Conservation (phyloP, 2,329 filamentous ascomycete genomes). For the Didymella pinodella region DNA sequence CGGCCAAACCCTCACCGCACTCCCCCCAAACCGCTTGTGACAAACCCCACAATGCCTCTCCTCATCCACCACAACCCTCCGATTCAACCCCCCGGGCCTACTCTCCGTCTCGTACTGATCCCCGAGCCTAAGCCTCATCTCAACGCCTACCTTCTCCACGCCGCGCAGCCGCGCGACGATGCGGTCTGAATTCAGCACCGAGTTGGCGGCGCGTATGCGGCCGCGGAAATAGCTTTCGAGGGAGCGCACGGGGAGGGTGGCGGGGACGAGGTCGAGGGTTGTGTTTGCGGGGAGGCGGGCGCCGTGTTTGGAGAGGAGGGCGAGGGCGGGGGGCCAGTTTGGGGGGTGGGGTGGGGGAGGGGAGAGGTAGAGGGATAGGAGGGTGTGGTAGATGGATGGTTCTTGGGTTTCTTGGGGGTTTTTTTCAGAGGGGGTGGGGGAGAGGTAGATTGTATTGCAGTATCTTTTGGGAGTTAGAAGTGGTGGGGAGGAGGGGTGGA, state of each 20-base stretch:
- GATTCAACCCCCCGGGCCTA: conserved; percentile 61
- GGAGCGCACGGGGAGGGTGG: conserved; percentile 76
- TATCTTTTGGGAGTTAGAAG: conserved; percentile 53
- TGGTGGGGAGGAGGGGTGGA: too few relatives aligned
- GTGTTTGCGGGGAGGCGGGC: conserved; percentile 87
- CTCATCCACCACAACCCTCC: conserved; percentile 82
- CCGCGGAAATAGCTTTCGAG: conserved; percentile 92
- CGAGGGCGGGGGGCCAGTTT: conserved; percentile 80
- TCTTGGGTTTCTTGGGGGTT: conserved; percentile 58
- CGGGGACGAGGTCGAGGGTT: conserved; percentile 85
- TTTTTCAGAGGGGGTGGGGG: conserved; percentile 33
- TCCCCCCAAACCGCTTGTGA: conserved; percentile 89
- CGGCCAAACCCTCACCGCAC: conserved; percentile 87
- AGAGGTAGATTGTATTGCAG: conserved; percentile 84
- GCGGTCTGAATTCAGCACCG: conserved; percentile 78
- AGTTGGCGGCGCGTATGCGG: conserved; percentile 86
- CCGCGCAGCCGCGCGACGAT: conserved; percentile 80
- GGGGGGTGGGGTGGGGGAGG: conserved; percentile 76
- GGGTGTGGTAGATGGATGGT: conserved; percentile 87
- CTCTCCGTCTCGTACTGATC: conserved; percentile 67
- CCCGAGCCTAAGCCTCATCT: conserved; percentile 77
- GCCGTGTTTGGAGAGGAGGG: conserved; percentile 89
- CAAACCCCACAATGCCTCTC: conserved; percentile 92
- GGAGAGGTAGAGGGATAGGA: conserved; percentile 87
- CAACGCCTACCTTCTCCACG: conserved; percentile 79